Percentiles rank a stretch among this genome's conserved stretches.
Conservation (phyloP, 306 rosid genomes). For the Pachyrhizus erosus region DNA sequence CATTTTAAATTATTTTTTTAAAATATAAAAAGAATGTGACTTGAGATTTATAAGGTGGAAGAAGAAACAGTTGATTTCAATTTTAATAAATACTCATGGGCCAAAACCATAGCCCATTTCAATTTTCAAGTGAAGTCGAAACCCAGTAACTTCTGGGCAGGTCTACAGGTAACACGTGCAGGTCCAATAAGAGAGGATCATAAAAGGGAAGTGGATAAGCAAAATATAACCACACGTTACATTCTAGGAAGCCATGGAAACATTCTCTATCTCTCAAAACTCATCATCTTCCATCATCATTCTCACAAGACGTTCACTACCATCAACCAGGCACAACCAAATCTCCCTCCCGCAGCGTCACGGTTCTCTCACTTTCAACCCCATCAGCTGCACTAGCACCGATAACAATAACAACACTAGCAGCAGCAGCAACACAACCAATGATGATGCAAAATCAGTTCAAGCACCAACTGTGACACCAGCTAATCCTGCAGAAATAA, state of each 20-base stretch:
- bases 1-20: no score
- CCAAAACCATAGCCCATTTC: background rate
- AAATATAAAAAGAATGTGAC: no score
- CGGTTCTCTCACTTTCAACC: conserved; percentile 42
- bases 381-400: conserved; percentile 43
- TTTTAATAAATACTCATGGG: background rate
- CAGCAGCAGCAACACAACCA: conserved; percentile 17
- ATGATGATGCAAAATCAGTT: conserved; percentile 38
- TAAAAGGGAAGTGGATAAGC: conserved; percentile 25
- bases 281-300: conserved; percentile 59
- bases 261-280: conserved; percentile 52
- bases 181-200: conserved; percentile 6
- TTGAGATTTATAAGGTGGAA: no score
- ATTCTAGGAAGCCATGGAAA: conserved; percentile 53
- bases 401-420: background rate
- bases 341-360: conserved; percentile 37
- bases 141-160: background rate
- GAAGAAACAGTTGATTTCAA: no score
- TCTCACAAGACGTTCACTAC: conserved; percentile 42
- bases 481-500: conserved; percentile 55
- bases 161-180: background rate
- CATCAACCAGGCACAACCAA: conserved; percentile 3
- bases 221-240: conserved; percentile 48
- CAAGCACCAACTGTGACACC: conserved; percentile 37
- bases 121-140: conserved; percentile 11